These are phyloP conservation scores for Centaurea solstitialis DNA, from an alignment of 129 eudicot species.

Conservation along the genomic window DNA sequence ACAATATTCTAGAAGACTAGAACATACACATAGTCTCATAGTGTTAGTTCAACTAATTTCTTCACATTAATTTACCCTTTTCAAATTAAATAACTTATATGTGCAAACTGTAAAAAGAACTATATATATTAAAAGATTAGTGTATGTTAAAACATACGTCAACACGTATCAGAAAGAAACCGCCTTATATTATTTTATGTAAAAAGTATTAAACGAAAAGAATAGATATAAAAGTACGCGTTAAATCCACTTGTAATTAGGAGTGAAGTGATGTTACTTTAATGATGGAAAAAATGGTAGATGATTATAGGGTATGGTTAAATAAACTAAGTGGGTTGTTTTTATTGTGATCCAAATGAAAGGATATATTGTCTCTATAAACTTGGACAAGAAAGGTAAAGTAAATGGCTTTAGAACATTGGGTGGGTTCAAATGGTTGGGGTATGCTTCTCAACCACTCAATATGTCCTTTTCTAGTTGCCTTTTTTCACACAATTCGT, in stretches of 20 bases:
- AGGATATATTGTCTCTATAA: conserved; percentile 25
- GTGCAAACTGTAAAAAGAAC: neutral
- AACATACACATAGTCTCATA: neutral
- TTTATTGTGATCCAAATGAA: conserved; percentile 29
- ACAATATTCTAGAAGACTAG: neutral
- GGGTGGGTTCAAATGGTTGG: conserved; percentile 29
- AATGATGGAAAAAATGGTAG: conserved; percentile 15
- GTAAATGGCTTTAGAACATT: conserved; percentile 39
- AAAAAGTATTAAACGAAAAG: neutral
- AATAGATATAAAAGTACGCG: conserved; percentile 29
- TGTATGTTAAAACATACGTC: conserved; percentile 11
- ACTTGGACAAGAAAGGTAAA: conserved; percentile 31
- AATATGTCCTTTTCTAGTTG: conserved; percentile 17
- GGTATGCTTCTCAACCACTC: conserved; percentile 35
- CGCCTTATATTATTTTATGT: neutral
- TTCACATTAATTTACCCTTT: neutral
- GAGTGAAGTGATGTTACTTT: conserved; percentile 22
- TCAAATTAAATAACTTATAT: neutral
- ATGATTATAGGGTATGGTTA: conserved; percentile 21
- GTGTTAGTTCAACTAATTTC: neutral
- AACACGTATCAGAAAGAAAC: conserved; percentile 18
- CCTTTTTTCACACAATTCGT: conserved; percentile 8
- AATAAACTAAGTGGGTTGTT: conserved; percentile 32
- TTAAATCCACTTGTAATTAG: conserved; percentile 39
- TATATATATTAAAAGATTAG: neutral